A percentile compares a stretch with the other conserved stretches of the same genome.
Conservation (phyloP, 108 stramenopile genomes). For the Pseudonitzschia multistriata region DNA sequence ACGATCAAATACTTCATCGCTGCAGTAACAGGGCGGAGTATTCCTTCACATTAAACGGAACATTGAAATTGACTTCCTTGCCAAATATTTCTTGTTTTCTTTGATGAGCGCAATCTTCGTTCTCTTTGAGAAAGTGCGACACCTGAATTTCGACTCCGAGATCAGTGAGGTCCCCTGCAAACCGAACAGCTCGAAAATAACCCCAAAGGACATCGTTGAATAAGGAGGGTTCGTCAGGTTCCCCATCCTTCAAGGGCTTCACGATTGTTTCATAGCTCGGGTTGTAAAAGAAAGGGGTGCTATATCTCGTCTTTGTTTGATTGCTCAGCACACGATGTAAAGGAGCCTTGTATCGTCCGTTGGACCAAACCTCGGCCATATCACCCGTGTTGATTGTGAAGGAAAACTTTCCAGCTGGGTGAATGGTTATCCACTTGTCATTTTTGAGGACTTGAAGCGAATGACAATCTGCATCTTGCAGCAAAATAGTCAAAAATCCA, state of each 20-base stretch:
- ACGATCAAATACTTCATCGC: neutral
- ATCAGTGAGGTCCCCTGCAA: constrained; percentile 86
- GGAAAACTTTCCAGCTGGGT: constrained; percentile 66
- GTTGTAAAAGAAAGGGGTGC: constrained; percentile 94
- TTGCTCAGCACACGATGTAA: constrained; percentile 88
- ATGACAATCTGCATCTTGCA: constrained; percentile 84
- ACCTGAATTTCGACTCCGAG: constrained; percentile 83
- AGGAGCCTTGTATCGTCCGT: constrained; percentile 83
- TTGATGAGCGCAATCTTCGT: constrained; percentile 42
- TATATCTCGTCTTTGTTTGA: constrained; percentile 61
- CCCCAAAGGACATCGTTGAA: constrained; percentile 74
- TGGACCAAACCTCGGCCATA: constrained; percentile 92
- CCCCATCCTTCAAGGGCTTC: constrained; percentile 32
- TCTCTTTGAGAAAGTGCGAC: constrained; percentile 17
- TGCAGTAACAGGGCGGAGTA: constrained; percentile 40
- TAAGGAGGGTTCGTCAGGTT: neutral
- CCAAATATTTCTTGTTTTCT: constrained; percentile 49
- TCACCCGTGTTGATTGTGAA: constrained; percentile 95
- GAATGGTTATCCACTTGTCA: constrained; percentile 72
- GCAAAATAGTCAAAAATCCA: constrained; percentile 85
- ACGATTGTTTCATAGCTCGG: constrained; percentile 69
- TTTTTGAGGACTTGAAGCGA: constrained; percentile 71
- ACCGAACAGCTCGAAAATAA: constrained; percentile 80
- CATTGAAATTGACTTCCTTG: constrained; percentile 41
- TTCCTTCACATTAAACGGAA: constrained; percentile 58